phyloP scores from a whole-genome alignment of 139 green algal species.

The Picochlorum costavermella region DNA sequence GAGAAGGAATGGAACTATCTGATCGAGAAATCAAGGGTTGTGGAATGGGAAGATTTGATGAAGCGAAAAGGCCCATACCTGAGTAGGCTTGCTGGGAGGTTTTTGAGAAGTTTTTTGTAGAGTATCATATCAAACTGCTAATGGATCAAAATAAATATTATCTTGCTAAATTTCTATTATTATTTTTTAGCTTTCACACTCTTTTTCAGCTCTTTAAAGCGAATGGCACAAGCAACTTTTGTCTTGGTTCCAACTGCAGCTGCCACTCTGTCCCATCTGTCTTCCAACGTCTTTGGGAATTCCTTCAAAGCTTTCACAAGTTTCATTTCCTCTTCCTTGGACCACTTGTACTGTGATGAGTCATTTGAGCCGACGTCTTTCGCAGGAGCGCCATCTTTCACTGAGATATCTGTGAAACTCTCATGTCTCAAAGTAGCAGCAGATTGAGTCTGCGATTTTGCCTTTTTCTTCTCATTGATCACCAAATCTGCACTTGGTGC shows the following conservation, averaged over 20 bases:
- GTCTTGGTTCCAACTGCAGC: conserved; percentile 66
- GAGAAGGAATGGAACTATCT: neutral
- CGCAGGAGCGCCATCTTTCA: conserved; percentile 33
- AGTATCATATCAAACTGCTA: neutral
- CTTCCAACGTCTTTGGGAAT: conserved; percentile 65
- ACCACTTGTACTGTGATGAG: conserved; percentile 40
- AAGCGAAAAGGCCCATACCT: neutral
- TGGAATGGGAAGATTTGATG: neutral
- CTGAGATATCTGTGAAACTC: conserved; percentile 67
- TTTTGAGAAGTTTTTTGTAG: conserved; percentile 2
- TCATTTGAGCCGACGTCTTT: neutral
- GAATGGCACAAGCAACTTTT: conserved; percentile 76
- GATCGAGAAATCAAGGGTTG: neutral
- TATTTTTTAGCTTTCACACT: conserved; percentile 33
- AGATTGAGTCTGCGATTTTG: conserved; percentile 38
- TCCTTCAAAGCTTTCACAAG: conserved; percentile 88
- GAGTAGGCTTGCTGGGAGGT: neutral
- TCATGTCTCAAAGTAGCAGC: conserved; percentile 34
- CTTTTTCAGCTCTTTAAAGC: conserved; percentile 81
- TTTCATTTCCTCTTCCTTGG: conserved; percentile 69
- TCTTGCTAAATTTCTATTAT: neutral
- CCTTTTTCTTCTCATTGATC: conserved; percentile 24
- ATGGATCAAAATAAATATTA: neutral
- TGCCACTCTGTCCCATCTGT: conserved; percentile 35
- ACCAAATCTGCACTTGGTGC: neutral